A percentile compares a stretch with the other conserved stretches of the same genome.
These are phyloP conservation scores for Rehmannia glutinosa DNA, from an alignment of 257 asterid species.

Conservation along the genomic window DNA sequence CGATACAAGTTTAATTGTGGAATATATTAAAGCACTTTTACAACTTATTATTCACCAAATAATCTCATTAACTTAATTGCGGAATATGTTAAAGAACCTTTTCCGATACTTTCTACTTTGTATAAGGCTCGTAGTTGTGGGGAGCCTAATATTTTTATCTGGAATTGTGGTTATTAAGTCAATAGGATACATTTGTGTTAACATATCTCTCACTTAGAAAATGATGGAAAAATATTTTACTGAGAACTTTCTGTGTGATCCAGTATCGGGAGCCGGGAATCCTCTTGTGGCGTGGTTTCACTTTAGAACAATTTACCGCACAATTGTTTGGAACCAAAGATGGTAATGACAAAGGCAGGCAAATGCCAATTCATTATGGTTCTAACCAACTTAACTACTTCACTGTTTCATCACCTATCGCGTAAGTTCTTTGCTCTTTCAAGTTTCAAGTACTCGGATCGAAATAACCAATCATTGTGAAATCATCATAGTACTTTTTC, in stretches of 20 bases:
- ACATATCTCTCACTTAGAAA: not conserved
- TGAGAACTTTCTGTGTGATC: not conserved
- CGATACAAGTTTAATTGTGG: too few species aligned
- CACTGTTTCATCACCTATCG: constrained; percentile 81
- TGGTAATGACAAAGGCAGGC: constrained; percentile 90
- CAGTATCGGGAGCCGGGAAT: constrained; percentile 93
- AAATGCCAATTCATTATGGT: constrained; percentile 93
- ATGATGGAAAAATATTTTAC: not conserved
- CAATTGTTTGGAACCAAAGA: constrained; percentile 73
- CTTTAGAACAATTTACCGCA: constrained; percentile 68
- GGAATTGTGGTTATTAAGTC: not conserved
- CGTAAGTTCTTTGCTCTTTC: constrained; percentile 38
- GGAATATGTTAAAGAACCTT: too few species aligned
- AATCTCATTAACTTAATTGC: too few species aligned
- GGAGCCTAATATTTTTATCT: not conserved
- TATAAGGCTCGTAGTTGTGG: too few species aligned
- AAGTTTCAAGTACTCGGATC: constrained; percentile 58
- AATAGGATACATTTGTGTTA: not conserved
- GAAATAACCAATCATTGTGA: constrained; percentile 55
- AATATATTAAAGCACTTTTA: too few species aligned
- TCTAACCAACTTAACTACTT: constrained; percentile 62
- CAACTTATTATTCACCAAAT: too few species aligned
- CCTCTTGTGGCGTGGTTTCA: constrained; percentile 86
- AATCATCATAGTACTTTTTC: not conserved
- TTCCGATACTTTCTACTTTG: too few species aligned